Evolutionary conservation across 805 yeast genomes (phyloP).

Genomic region (Nakazawaea laoshanensis): DNA sequence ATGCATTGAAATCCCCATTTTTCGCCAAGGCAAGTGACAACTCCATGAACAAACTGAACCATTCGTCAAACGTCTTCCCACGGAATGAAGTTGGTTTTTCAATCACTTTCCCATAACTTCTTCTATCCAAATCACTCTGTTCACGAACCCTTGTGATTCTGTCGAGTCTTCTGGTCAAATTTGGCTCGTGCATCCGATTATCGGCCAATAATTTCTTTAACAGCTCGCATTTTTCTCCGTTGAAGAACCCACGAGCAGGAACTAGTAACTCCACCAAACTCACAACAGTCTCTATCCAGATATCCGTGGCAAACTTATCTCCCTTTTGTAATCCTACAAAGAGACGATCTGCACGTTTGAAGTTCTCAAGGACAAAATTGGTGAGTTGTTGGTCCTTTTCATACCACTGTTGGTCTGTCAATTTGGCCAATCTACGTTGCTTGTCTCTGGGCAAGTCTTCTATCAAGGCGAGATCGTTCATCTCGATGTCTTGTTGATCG

Average conservation of each 20-base stretch:
- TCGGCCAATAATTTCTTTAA: slow-evolving; percentile 62
- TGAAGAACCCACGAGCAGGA: slow-evolving; percentile 69
- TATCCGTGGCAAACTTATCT: slow-evolving; percentile 52
- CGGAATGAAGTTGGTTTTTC: slow-evolving; percentile 45
- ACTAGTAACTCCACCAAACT: slow-evolving; percentile 80
- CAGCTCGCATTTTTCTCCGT: slow-evolving; percentile 60
- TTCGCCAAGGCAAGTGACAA: slow-evolving; percentile 62
- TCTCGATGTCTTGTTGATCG: slow-evolving; percentile 12
- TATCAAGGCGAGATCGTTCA: slow-evolving; percentile 11
- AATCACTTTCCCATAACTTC: slow-evolving; percentile 13
- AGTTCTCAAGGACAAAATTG: slow-evolving; percentile 34
- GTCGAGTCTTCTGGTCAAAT: slow-evolving; percentile 65
- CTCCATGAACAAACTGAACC: slow-evolving; percentile 83
- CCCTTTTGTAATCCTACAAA: slow-evolving; percentile 37
- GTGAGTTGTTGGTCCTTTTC: slow-evolving; percentile 22
- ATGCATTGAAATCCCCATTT: slow-evolving; percentile 55
- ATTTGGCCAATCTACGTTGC: slow-evolving; percentile 1
- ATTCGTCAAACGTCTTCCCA: slow-evolving; percentile 66
- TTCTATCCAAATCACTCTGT: slow-evolving; percentile 31
- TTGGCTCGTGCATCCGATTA: slow-evolving; percentile 51
- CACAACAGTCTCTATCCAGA: slow-evolving; percentile 81
- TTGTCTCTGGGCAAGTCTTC: slow-evolving; percentile 3
- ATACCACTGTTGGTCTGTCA: slow-evolving; percentile 18
- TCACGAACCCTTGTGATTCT: slow-evolving; percentile 60
- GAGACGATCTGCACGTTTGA: slow-evolving; percentile 40